Base-by-base conservation (phyloP, 2,329 filamentous ascomycete genomes). In the Whalleya microplaca region DNA sequence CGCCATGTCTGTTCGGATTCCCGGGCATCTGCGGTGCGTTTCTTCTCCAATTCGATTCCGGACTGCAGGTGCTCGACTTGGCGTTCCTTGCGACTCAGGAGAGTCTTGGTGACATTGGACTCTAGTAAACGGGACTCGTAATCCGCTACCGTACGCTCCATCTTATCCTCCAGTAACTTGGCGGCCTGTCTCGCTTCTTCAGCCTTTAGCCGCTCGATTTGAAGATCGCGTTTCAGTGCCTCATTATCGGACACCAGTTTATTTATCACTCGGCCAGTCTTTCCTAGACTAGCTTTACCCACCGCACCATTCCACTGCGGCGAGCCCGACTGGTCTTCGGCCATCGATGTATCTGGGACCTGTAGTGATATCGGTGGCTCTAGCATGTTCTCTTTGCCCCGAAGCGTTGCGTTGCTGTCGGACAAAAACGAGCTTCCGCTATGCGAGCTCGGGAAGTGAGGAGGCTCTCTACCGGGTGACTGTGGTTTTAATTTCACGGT, bases 241-340 rank as follows among this genome's bases (percentile, higher is more conserved):
- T 94, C 90, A 64, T 92, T 92, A 69, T 94, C 90, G 51, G 87
- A 87, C 69, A 92, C 90, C 51, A 95, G 82, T 68, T 86, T 85
- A 74, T 95, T 91, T 72, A 95, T 94, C 50, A 92, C 89, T 32
- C 88, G 81, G 8, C 89, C 89, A 9, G 87, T 91, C 76, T 92
- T 92, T 43, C 89, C 89, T 2, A 89, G 75, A 2, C 85, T 86
- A 7, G 87, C 87, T 68, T 88, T 87, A 63, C 87, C 87, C 45
- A 90, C 82, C 2, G 86, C 86, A 27, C 85, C 85, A 67, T 88
- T 87, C 84, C 86, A 88, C 70, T 77, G 51, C 54, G 70, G 58
- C 3, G 69, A 67, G 16, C 59, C 64, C 51, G 54, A 58, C 44
- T 48, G 64, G 8, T 71, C 69, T 12, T 69, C 69, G 44, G 59